Evolutionary conservation across 2,329 filamentous ascomycete species (phyloP).

Genomic region (Ophiostoma montium): DNA sequence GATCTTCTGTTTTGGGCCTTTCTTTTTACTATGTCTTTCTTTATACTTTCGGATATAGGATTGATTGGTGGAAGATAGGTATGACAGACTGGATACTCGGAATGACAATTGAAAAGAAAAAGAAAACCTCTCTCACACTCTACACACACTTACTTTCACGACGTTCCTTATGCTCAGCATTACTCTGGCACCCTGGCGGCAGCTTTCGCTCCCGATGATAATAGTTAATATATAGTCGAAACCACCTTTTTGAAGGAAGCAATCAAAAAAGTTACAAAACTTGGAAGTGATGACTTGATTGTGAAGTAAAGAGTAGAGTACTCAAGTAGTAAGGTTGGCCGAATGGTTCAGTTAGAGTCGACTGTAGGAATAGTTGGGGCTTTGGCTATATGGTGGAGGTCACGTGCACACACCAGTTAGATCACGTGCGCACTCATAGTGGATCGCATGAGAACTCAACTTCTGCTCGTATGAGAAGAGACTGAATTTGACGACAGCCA

Average conservation of each 20-base stretch:
- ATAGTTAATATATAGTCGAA: constrained; percentile 13
- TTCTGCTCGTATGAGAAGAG: no score
- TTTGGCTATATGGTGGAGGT: no score
- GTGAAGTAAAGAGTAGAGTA: no score
- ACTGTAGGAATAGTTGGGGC: no score
- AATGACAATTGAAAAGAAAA: not conserved
- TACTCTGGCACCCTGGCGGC: constrained; percentile 11
- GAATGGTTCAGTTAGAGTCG: no score
- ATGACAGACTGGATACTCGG: constrained; percentile 1
- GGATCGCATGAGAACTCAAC: no score
- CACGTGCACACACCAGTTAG: no score
- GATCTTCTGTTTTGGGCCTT: not conserved
- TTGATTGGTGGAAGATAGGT: not conserved
- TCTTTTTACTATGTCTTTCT: not conserved
- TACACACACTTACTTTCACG: not conserved
- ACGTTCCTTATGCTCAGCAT: constrained; percentile 1
- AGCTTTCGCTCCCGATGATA: constrained; percentile 10
- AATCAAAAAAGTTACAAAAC: constrained; percentile 1
- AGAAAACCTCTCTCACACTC: not conserved
- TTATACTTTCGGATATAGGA: no score
- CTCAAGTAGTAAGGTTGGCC: no score
- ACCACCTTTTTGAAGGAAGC: constrained; percentile 10
- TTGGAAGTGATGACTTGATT: not conserved
- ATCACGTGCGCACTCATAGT: not conserved
- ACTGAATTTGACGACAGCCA: no score